These are phyloP conservation scores for Penicillium fimorum DNA, from an alignment of 495 filamentous ascomycete genomes.

Conservation along the genomic window DNA sequence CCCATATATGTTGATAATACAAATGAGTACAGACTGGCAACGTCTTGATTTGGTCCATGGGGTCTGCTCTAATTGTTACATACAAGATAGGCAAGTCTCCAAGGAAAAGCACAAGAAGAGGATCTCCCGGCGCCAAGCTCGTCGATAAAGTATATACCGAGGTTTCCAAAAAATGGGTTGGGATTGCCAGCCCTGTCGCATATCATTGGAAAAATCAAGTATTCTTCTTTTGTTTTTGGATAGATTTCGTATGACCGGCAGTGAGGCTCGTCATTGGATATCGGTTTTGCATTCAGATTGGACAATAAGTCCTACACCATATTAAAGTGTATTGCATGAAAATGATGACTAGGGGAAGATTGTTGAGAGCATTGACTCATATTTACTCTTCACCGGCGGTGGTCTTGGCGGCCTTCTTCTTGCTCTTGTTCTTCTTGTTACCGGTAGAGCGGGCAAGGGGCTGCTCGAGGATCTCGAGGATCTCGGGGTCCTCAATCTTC, in stretches of 20 bases:
- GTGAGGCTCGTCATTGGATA: slow-evolving; percentile 27
- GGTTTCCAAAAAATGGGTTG: slow-evolving; percentile 6
- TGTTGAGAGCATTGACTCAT: slow-evolving; percentile 9
- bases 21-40: slow-evolving; percentile 9
- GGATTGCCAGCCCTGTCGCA: slow-evolving; percentile 11
- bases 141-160: slow-evolving; percentile 14
- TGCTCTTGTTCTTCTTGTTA: slow-evolving; percentile 72
- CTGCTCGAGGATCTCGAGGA: slow-evolving; percentile 88
- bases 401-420: slow-evolving; percentile 82
- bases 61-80: slow-evolving; percentile 13
- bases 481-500: slow-evolving; percentile 94
- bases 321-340: slow-evolving; percentile 16
- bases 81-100: slow-evolving; percentile 9
- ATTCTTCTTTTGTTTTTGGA: slow-evolving; percentile 14
- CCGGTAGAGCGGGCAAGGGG: slow-evolving; percentile 74
- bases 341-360: slow-evolving; percentile 7
- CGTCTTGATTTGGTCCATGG: slow-evolving; percentile 10
- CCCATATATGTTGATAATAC: neutral
- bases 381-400: slow-evolving; percentile 62
- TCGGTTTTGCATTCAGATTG: slow-evolving; percentile 23
- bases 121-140: slow-evolving; percentile 3
- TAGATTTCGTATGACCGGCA: slow-evolving; percentile 19
- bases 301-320: slow-evolving; percentile 13
- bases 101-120: neutral
- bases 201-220: slow-evolving; percentile 14